Evolutionary conservation across 2,329 filamentous ascomycete genomes (phyloP).

Genomic region (Diaporthe sp.): DNA sequence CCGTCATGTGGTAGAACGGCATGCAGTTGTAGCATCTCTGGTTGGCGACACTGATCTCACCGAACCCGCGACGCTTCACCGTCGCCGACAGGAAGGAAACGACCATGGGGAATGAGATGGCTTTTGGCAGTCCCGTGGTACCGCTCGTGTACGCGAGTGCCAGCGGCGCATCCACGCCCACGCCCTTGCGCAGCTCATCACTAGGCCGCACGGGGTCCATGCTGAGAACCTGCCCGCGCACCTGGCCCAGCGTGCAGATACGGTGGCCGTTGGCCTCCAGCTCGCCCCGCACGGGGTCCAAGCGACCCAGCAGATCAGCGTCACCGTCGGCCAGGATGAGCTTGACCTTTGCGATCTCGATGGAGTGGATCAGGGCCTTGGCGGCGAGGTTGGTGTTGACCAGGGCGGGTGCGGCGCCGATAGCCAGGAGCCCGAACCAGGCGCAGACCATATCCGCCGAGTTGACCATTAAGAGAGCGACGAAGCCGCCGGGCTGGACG

Average conservation of each 20-base stretch:
- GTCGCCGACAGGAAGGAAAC: slow-evolving; percentile 52
- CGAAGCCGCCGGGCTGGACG: slow-evolving; percentile 70
- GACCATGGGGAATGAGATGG: slow-evolving; percentile 70
- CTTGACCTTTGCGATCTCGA: slow-evolving; percentile 68
- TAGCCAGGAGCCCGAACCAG: slow-evolving; percentile 74
- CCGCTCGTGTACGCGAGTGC: slow-evolving; percentile 82
- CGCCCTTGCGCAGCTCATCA: slow-evolving; percentile 66
- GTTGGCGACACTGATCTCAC: slow-evolving; percentile 45
- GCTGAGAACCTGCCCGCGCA: slow-evolving; percentile 57
- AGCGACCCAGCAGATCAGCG: slow-evolving; percentile 64
- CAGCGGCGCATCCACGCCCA: slow-evolving; percentile 68
- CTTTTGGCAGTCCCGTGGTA: slow-evolving; percentile 83
- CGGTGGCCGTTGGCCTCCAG: slow-evolving; percentile 66
- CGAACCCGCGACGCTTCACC: slow-evolving; percentile 31
- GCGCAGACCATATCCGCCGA: slow-evolving; percentile 76
- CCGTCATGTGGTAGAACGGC: slow-evolving; percentile 83
- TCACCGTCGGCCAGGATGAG: slow-evolving; percentile 72
- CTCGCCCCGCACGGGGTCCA: slow-evolving; percentile 69
- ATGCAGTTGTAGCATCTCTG: slow-evolving; percentile 83
- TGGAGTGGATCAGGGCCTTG: slow-evolving; percentile 74
- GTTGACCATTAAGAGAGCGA: slow-evolving; percentile 77
- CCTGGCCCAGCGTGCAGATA: slow-evolving; percentile 65
- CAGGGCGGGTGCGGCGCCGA: slow-evolving; percentile 77
- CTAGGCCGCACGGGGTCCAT: slow-evolving; percentile 65
- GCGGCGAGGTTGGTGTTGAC: slow-evolving; percentile 79